Conservation (phyloP, 495 filamentous ascomycete genomes). For the Xylaria scruposa region DNA sequence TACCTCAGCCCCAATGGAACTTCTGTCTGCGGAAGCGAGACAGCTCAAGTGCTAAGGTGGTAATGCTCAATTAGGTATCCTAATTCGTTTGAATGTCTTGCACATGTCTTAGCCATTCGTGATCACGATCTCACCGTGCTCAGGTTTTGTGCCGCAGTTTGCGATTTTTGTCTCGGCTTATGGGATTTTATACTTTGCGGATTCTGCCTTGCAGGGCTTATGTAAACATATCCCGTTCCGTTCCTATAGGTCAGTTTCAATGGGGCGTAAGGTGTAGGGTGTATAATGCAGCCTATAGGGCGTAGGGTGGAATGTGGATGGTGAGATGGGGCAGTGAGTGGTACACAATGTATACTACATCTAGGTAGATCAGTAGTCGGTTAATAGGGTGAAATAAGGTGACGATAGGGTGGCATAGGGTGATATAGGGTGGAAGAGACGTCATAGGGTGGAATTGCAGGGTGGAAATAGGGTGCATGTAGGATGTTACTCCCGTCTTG, state of each 20-base stretch:
- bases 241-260: not conserved
- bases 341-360: not conserved
- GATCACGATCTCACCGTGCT: not conserved
- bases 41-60: not conserved
- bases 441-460: slow-evolving; percentile 9
- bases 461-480: slow-evolving; percentile 20
- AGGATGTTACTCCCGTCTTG: slow-evolving; percentile 7
- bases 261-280: not conserved
- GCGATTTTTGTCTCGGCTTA: not conserved
- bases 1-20: not conserved
- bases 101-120: not conserved
- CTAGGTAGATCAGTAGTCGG: not conserved
- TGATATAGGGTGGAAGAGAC: not conserved
- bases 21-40: not conserved
- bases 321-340: not conserved
- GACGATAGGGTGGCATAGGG: not conserved
- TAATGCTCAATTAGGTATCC: not conserved
- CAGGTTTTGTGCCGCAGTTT: not conserved
- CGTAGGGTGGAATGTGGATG: not conserved
- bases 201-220: not conserved
- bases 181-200: not conserved
- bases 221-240: not conserved
- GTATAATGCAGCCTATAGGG: not conserved
- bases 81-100: not conserved
- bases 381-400: not conserved